Evolutionary conservation across 768 basidiomycete genomes (phyloP), one percentile per base, ranked within the genome.

Genomic region (Jaapia argillacea): DNA sequence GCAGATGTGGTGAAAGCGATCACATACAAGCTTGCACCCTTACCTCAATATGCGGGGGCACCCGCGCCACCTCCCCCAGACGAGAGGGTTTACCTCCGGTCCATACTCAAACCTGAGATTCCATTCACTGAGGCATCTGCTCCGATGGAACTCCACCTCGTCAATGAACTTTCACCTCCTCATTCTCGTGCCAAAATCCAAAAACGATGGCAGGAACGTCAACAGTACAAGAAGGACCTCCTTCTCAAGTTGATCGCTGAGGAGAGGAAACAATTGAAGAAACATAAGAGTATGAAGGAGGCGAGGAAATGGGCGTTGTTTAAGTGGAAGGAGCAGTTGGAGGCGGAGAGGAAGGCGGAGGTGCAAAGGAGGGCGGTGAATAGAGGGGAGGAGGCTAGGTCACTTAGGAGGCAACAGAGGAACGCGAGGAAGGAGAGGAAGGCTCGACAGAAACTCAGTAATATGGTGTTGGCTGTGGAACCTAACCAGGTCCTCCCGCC

Each of bases 151-250:
- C 54, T 72, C 20, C 75, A 77, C 54, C 61, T 91, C 45, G 56
- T 65, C 36, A 72, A 72, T 48, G 88, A 91, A 54, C 74, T 91
- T 28, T 70, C 84, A 22, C 88, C 89, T 58, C 86, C 86, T 21
- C 81, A 88, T 54, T 77, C 83, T 10, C 79, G 85, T 16, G 83
- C 86, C 6, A 88, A 85, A 68, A 88, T 85, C 58, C 79, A 84
- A 53, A 66, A 67, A 40, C 76, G 88, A 49, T 90, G 83, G 82
- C 75, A 84, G 58, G 67, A 66, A 3, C 71, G 69, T 50, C 69
- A 71, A 49, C 51, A 57, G 14, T 64, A 69, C 48, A 71, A 69
- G 54, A 65, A 70, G 36, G 58, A 61, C 16, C 63, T 83, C 43
- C 65, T 81, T 38, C 65, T 70, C 46, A 62, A 76, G 48, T 74